Conservation (phyloP, 768 basidiomycete species). For the Agrocybe praecox region DNA sequence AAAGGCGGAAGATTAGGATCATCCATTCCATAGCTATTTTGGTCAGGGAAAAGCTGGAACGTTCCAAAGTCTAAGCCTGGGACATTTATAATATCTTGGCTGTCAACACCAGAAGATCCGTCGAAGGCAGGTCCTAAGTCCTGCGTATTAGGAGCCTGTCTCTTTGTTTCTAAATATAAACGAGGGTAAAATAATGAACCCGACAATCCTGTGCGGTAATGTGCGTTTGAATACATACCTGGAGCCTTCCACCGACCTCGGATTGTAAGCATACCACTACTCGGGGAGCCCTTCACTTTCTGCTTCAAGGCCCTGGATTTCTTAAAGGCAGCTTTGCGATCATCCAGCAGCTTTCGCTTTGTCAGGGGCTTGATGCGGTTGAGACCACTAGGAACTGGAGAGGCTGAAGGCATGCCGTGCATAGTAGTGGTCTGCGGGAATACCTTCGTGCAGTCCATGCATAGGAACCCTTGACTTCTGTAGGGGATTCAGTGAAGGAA, state of each 20-base stretch:
- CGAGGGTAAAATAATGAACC: background rate
- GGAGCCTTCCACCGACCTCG: conserved; percentile 64
- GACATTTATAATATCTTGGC: conserved; percentile 62
- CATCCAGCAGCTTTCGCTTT: conserved; percentile 45
- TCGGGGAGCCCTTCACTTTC: conserved; percentile 30
- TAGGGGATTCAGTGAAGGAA: background rate
- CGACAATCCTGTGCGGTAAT: too few species aligned
- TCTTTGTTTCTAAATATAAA: conserved; percentile 42
- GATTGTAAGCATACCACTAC: conserved; percentile 48
- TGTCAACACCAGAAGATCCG: conserved; percentile 68
- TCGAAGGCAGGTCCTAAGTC: conserved; percentile 54
- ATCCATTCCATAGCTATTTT: conserved; percentile 50
- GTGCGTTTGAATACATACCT: too few species aligned
- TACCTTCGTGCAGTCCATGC: conserved; percentile 56
- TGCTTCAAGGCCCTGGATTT: conserved; percentile 33
- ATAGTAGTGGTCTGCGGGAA: conserved; percentile 31
- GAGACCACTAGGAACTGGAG: conserved; percentile 40
- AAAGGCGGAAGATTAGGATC: conserved; percentile 54
- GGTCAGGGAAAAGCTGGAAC: conserved; percentile 73
- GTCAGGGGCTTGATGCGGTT: conserved; percentile 43
- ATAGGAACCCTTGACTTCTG: conserved; percentile 60
- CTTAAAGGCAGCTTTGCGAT: conserved; percentile 51
- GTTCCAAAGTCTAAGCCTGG: conserved; percentile 58
- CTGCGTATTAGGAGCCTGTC: conserved; percentile 38
- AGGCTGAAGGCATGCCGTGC: conserved; percentile 36